A percentile compares a stretch with the other conserved stretches of the same genome.
phyloP scores from a whole-genome alignment of 768 basidiomycete genomes.

The Tulasnella sp. region DNA sequence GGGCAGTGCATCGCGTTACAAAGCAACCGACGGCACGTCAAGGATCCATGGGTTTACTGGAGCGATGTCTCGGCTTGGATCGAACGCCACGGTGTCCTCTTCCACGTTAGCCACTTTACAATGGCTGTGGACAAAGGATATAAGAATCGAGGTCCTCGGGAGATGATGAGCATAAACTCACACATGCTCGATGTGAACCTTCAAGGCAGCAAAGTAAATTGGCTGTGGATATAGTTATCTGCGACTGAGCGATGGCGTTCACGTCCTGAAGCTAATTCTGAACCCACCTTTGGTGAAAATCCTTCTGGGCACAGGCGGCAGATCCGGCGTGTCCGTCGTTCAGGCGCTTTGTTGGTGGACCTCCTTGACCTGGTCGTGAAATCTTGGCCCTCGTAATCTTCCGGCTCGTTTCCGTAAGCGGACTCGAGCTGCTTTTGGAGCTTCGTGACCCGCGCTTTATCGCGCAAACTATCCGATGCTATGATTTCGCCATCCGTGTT shows the following conservation, averaged over 20 bases:
- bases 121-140: not conserved
- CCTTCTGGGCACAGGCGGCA: not conserved
- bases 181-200: not conserved
- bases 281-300: not conserved
- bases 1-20: too few species aligned
- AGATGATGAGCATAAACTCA: not conserved
- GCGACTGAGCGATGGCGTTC: not conserved
- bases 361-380: not conserved
- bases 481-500: not conserved
- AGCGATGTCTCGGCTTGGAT: slow-evolving; percentile 65
- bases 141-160: not conserved
- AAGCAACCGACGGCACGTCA: too few species aligned
- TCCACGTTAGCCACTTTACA: not conserved
- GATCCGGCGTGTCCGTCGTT: not conserved
- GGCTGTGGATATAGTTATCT: not conserved
- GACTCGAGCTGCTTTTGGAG: not conserved
- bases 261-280: not conserved
- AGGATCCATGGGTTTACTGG: not conserved
- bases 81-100: slow-evolving; percentile 51
- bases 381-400: not conserved
- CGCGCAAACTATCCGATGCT: not conserved
- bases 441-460: not conserved
- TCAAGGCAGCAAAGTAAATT: not conserved
- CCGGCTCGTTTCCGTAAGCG: not conserved
- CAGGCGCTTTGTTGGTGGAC: not conserved